Evolutionary conservation across 148 eudicot species (phyloP).

Genomic region (Chenopodium suecicum): DNA sequence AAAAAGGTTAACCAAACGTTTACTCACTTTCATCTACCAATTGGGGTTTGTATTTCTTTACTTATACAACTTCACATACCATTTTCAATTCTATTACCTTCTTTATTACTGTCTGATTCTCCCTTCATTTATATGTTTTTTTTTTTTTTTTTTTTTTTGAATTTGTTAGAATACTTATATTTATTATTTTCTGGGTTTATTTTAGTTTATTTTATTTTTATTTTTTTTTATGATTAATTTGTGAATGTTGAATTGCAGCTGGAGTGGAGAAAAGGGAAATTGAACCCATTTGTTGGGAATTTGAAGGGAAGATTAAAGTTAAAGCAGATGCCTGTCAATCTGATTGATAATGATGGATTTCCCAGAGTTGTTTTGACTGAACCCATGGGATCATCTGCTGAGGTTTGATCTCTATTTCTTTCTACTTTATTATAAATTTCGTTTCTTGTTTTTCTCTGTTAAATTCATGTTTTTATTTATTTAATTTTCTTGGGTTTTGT

Average conservation of each 20-base stretch:
- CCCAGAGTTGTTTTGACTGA: constrained; percentile 55
- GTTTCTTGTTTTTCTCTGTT: background rate
- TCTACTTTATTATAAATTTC: background rate
- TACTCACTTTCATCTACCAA: constrained; percentile 7
- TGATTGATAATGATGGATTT: constrained; percentile 54
- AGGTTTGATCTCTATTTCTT: constrained; percentile 38
- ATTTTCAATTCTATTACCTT: background rate
- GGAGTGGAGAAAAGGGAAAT: constrained; percentile 36
- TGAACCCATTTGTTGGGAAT: constrained; percentile 38
- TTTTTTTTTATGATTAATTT: background rate
- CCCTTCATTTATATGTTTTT: background rate
- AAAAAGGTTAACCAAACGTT: background rate
- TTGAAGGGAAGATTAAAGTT: constrained; percentile 32
- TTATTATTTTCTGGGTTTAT: background rate
- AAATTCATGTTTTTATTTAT: background rate
- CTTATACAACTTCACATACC: background rate
- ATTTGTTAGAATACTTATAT: background rate
- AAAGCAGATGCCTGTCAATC: constrained; percentile 39
- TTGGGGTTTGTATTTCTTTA: background rate
- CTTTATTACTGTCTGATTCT: background rate
- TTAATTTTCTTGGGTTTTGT: background rate
- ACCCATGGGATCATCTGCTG: constrained; percentile 82
- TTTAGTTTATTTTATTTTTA: background rate
- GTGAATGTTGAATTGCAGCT: constrained; percentile 32
- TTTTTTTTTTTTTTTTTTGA: background rate